Evolutionary conservation across 495 filamentous ascomycete genomes (phyloP), one percentile per base, ranked within the genome.

Genomic region (Lepraria neglecta): DNA sequence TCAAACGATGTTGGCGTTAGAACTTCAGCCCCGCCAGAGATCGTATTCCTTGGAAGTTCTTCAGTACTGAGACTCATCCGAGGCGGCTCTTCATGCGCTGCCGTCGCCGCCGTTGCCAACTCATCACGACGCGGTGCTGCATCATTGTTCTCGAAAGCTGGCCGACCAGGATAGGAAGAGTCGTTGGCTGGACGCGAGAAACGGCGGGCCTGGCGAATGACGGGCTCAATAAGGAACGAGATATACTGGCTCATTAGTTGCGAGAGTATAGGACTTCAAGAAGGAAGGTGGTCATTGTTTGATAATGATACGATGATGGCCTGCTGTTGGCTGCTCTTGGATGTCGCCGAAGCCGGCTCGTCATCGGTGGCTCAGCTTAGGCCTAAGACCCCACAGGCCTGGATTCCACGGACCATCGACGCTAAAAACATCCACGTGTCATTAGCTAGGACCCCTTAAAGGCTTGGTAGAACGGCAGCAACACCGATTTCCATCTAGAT

Each of bases 221-320:
- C 87, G 56, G 88, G 84, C 65, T 88, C 87, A 68, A 89, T 86
- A 63, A 92, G 72, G 66, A 91, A 85, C 35, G 89, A 80, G 60
- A 92, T 80, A 60, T 89, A 78, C 70, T 80, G 83, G 75, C 79
- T 84, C 89, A 92, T 94, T 77, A 75, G 77, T 71, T 64, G n/a
- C 40, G 35, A 43, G 9, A 56, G 24, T 51, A 33, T 24, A 52
- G 30, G 58, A 51, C 17, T 30, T 27, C 40, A 4, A 12, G 19
- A 30, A 40, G 11, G 33, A 43, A 21, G 6, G 46, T 33, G 14
- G 6, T 52, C 58, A 60, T 60, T 60, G 19, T 43, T 60, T 42
- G 47, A 31, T 52, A 14, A 53, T 53, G 51, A 35, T 24, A 38
- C 6, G 51, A 28, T 53, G 51, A 10, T 35, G 28, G 19, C 11